Base-by-base conservation (phyloP, 192 early-diverging fungal genomes). In the Podila clonocystis region DNA sequence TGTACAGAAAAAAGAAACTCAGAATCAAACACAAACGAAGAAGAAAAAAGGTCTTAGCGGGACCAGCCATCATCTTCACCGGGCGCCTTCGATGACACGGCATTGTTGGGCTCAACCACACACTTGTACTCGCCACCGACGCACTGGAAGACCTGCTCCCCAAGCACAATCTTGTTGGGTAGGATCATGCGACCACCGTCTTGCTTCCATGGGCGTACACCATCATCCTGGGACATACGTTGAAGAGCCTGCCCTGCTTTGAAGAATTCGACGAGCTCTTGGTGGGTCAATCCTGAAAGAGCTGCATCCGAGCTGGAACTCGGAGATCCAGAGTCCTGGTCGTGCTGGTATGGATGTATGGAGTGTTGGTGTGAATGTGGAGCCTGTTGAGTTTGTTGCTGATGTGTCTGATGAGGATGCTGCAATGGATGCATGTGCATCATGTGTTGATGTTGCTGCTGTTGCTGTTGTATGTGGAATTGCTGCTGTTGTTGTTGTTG, bases 181-280 rank as follows among this genome's bases (percentile, higher is more conserved):
- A 80, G 70, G n/a, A 80, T 80, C 76, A 80, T 80, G 13, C 76
- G 24, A 3, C 70, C 70, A 2, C 70, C 61, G 45, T 80, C 76
- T 36, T 72, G 76, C 20, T 80, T 80, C 76, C 76, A 80, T 0
- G 85, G 85, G 19, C 85, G 63, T 31, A 63, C 57, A 11, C 85
- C 85, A 59, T 87, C 85, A 50, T 87, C 85, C 52, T 87, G 85
- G 4, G 85, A 87, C 74, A 87, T 73, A 8, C 82, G 66, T 48
- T 87, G 85, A 5, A 87, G 72, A 4, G 77, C 77, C 22, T 80
- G 77, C 0, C 77, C 77, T 2, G 77, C 77, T 50, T 80, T 80
- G 62, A 80, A 80, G 55, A 80, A 80, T 50, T 80, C 77, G 17
- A 80, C 77, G n/a, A 80, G 70, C 29, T 80, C 77, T 17, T 73